These are phyloP conservation scores for Globisporangium alternatum DNA, from an alignment of 352 stramenopile species.

Conservation along the genomic window DNA sequence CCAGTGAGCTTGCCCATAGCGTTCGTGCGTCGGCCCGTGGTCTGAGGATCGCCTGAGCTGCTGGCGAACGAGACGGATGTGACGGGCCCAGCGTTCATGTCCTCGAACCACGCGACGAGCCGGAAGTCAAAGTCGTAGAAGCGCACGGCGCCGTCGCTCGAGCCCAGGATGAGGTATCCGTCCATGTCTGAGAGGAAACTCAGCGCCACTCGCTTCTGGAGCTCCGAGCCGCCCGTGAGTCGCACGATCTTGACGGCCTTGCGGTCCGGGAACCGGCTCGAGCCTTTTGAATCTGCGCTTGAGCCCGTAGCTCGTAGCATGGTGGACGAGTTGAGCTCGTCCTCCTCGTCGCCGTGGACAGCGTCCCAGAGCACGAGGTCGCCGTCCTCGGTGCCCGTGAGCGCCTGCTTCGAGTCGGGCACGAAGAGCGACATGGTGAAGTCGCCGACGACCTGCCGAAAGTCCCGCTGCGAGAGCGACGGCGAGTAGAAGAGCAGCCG, in stretches of 20 bases:
- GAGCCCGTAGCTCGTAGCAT: neutral
- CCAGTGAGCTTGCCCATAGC: constrained; percentile 11
- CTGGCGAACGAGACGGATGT: constrained; percentile 87
- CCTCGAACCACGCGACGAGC: constrained; percentile 92
- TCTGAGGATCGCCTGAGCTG: neutral
- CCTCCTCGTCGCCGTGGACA: constrained; percentile 26
- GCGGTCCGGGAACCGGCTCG: constrained; percentile 48
- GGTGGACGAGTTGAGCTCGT: constrained; percentile 22
- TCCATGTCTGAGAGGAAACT: constrained; percentile 78
- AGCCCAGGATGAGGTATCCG: constrained; percentile 88
- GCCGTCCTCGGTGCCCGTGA: constrained; percentile 85
- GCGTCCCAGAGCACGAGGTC: constrained; percentile 89
- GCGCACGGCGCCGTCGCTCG: constrained; percentile 86
- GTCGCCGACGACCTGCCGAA: constrained; percentile 72
- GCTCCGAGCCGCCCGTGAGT: constrained; percentile 46
- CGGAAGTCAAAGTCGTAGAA: constrained; percentile 94
- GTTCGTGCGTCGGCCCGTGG: neutral
- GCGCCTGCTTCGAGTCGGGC: constrained; percentile 73
- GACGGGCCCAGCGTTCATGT: constrained; percentile 88
- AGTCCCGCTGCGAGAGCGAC: constrained; percentile 79
- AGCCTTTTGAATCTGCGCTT: neutral
- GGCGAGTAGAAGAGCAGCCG: constrained; percentile 82
- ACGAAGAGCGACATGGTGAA: constrained; percentile 90
- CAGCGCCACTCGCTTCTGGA: constrained; percentile 48
- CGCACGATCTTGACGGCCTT: constrained; percentile 84